Evolutionary conservation across 805 yeast genomes (phyloP).

Genomic region (Scheffersomyces lignosus): DNA sequence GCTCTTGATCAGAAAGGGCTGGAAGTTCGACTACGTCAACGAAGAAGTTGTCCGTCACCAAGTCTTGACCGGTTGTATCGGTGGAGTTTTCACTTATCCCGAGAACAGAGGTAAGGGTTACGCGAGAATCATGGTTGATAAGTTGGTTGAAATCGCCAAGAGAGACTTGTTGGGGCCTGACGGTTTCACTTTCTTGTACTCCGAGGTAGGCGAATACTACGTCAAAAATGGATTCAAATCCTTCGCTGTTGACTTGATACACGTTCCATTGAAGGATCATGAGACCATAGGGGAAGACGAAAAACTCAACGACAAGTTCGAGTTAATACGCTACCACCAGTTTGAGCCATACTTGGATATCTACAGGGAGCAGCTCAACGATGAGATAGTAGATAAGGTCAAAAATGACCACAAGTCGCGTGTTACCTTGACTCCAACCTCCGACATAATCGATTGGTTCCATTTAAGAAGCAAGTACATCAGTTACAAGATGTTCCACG

Average conservation of each 20-base stretch:
- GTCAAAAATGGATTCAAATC: slow-evolving; percentile 38
- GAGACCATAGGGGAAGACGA: slow-evolving; percentile 1
- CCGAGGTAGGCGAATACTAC: slow-evolving; percentile 47
- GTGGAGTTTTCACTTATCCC: slow-evolving; percentile 42
- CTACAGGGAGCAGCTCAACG: slow-evolving; percentile 20
- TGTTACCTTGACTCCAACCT: slow-evolving; percentile 27
- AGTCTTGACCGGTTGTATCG: slow-evolving; percentile 37
- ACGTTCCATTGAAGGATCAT: slow-evolving; percentile 19
- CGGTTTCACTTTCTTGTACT: slow-evolving; percentile 39
- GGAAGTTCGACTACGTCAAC: slow-evolving; percentile 19
- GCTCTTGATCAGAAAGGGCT: slow-evolving; percentile 29
- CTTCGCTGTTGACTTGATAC: slow-evolving; percentile 32
- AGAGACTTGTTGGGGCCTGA: slow-evolving; percentile 23
- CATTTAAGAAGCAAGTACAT: slow-evolving; percentile 40
- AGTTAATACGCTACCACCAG: slow-evolving; percentile 27
- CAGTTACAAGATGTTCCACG: slow-evolving; percentile 20
- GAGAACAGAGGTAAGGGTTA: slow-evolving; percentile 38
- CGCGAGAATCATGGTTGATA: slow-evolving; percentile 40
- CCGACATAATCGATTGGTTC: slow-evolving; percentile 40
- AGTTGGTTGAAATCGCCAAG: slow-evolving; percentile 27
- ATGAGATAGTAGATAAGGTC: slow-evolving; percentile 17
- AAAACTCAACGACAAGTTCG: slow-evolving; percentile 5
- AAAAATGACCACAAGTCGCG: slow-evolving; percentile 31
- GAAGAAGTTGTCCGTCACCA: slow-evolving; percentile 15
- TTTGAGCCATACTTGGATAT: slow-evolving; percentile 24